Evolutionary conservation across 2,329 filamentous ascomycete species (phyloP), one percentile per base, ranked within the genome.

Genomic region (Delphinella strobiligena): DNA sequence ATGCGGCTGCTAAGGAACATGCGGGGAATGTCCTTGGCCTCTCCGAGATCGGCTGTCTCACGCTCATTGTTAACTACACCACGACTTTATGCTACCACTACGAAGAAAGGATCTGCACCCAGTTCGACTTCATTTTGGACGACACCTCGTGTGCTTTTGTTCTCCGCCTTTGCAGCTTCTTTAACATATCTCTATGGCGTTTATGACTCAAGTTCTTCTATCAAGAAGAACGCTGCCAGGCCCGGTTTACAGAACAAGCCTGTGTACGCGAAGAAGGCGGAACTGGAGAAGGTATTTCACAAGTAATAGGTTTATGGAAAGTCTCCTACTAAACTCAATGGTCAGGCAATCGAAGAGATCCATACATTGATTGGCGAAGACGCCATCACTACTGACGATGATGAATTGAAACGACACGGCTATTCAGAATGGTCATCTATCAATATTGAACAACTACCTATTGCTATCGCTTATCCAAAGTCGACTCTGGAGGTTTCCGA

Each of bases 341-440:
- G 24, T 16, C 41, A 75, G 68, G 74, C 74, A 4, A 72, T 78
- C 44, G 51, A 56, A 0, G 74, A 80, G 51, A 59, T 81, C 12
- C 63, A 66, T 38, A 45, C 49, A 0, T 49, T 59, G 9, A 56
- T 81, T 3, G 75, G 76, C 16, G 63, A 75, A 30, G 75, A 79
- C 38, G 58, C 68, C 2, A 71, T 84, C 36, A 78, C 68, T 49
- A 75, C 72, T 10, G 78, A 84, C 49, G 64, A 73, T 32, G 75
- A 79, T 31, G 76, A 78, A 33, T 60, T 83, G 2, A 69, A 74
- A 15, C 59, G 65, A 34, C 80, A 84, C 51, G 78, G 79, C 11
- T 77, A 74, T 55, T 82, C 78, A 0, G 79, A 82, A 52, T 82
- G 78, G 78, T 81, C 77, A 0, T 74, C 75, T 1, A 71, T 78